Conservation (phyloP, 768 basidiomycete genomes). For the Fistulinella prunicolor region DNA sequence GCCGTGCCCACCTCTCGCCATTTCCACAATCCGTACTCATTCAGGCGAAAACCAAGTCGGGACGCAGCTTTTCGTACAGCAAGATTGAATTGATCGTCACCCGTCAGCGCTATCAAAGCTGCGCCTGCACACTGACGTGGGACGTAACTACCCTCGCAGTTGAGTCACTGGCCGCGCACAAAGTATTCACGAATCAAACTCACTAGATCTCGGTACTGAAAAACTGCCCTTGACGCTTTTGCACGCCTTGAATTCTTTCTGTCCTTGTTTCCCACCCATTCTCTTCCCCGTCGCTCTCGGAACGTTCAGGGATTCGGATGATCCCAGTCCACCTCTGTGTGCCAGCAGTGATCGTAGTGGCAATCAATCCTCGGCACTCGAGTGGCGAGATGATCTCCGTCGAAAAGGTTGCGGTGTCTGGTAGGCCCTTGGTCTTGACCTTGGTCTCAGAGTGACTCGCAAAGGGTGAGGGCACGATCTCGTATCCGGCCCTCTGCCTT, state of each 20-base stretch:
- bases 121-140: conserved; percentile 39
- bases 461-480: conserved; percentile 17
- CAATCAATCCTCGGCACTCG: conserved; percentile 44
- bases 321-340: conserved; percentile 51
- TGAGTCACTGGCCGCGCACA: not conserved
- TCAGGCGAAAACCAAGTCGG: conserved; percentile 46
- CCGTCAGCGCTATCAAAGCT: conserved; percentile 53
- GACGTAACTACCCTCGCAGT: conserved; percentile 14
- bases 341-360: conserved; percentile 32
- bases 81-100: conserved; percentile 48
- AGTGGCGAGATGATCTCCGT: conserved; percentile 43
- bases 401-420: conserved; percentile 29
- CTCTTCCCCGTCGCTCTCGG: conserved; percentile 5
- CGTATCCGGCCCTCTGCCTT: conserved; percentile 6
- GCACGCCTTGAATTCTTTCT: conserved; percentile 25
- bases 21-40: conserved; percentile 65
- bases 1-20: conserved; percentile 34
- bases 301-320: conserved; percentile 42
- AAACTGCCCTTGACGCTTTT: conserved; percentile 36
- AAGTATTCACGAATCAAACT: not conserved
- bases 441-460: conserved; percentile 9
- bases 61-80: conserved; percentile 42
- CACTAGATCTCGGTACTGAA: conserved; percentile 35
- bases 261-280: conserved; percentile 29
- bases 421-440: conserved; percentile 2